These are phyloP conservation scores for Tuber brumale DNA, from an alignment of 495 filamentous ascomycete genomes.

Conservation along the genomic window DNA sequence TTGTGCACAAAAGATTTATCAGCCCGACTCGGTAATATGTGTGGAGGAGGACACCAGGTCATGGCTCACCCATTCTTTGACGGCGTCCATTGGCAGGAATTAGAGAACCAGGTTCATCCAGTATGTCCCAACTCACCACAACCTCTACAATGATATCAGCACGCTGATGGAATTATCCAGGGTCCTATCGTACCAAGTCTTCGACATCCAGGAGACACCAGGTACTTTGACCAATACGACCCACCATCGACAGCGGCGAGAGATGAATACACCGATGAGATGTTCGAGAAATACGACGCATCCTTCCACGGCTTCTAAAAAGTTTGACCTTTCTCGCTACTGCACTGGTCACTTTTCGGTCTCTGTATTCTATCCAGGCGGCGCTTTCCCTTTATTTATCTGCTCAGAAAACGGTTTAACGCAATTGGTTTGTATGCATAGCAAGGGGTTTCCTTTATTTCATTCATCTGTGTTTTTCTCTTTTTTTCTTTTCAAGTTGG, in stretches of 20 bases:
- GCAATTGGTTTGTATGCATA: neutral
- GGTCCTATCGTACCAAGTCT: conserved; percentile 85
- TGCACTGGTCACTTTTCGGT: neutral
- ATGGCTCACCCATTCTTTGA: conserved; percentile 84
- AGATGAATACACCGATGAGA: conserved; percentile 34
- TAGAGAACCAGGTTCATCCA: conserved; percentile 49
- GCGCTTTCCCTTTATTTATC: neutral
- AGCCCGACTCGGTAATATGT: conserved; percentile 80
- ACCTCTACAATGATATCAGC: neutral
- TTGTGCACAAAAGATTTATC: conserved; percentile 87
- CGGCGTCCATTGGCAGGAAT: conserved; percentile 75
- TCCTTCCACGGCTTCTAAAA: conserved; percentile 28
- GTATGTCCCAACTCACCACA: conserved; percentile 11
- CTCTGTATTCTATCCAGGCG: neutral
- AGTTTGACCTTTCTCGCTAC: neutral
- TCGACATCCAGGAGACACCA: conserved; percentile 70
- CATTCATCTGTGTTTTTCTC: neutral
- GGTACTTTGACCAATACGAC: conserved; percentile 84
- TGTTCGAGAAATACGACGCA: conserved; percentile 34
- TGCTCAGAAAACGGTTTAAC: neutral
- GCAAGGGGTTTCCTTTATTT: neutral
- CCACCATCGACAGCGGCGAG: conserved; percentile 29
- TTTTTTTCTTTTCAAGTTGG: neutral
- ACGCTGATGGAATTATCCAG: conserved; percentile 52
- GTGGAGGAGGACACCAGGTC: conserved; percentile 71